Evolutionary conservation across 148 eudicot species (phyloP).

Genomic region (Silene conica): DNA sequence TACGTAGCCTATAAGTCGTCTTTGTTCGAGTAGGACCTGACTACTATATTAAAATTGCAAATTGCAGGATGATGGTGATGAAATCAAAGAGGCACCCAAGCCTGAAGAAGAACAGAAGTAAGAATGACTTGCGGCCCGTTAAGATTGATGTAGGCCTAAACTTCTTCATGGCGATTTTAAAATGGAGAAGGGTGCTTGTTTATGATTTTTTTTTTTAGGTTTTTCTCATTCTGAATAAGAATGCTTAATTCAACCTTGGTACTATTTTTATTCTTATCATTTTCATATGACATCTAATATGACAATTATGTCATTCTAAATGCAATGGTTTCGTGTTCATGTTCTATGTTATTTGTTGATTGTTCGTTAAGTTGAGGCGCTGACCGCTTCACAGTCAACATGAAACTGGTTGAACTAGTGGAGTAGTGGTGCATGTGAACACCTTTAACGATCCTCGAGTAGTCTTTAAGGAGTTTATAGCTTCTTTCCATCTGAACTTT

Average conservation of each 20-base stretch:
- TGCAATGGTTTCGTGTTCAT: conserved; percentile 1
- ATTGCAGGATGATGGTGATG: conserved; percentile 59
- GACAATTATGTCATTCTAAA: conserved; percentile 14
- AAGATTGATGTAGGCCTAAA: conserved; percentile 19
- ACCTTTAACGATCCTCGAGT: too few species aligned
- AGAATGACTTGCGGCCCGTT: conserved; percentile 8
- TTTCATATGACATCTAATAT: conserved; percentile 11
- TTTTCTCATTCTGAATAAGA: conserved; percentile 23
- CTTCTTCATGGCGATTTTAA: conserved; percentile 38
- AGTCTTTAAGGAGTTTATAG: too few species aligned
- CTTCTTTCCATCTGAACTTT: too few species aligned
- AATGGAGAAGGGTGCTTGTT: conserved; percentile 32
- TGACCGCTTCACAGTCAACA: background rate
- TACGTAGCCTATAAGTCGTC: background rate
- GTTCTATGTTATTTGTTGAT: background rate
- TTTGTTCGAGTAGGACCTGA: background rate
- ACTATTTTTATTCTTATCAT: background rate
- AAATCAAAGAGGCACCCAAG: conserved; percentile 56
- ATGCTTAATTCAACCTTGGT: conserved; percentile 23
- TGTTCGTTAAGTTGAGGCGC: background rate
- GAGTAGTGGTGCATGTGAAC: too few species aligned
- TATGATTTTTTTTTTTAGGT: conserved; percentile 18
- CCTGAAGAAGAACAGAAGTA: conserved; percentile 41
- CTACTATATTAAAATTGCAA: background rate
- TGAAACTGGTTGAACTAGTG: too few species aligned